These are phyloP conservation scores for Microcyclospora tardicrescens DNA, from an alignment of 2,329 filamentous ascomycete species.

Conservation along the genomic window DNA sequence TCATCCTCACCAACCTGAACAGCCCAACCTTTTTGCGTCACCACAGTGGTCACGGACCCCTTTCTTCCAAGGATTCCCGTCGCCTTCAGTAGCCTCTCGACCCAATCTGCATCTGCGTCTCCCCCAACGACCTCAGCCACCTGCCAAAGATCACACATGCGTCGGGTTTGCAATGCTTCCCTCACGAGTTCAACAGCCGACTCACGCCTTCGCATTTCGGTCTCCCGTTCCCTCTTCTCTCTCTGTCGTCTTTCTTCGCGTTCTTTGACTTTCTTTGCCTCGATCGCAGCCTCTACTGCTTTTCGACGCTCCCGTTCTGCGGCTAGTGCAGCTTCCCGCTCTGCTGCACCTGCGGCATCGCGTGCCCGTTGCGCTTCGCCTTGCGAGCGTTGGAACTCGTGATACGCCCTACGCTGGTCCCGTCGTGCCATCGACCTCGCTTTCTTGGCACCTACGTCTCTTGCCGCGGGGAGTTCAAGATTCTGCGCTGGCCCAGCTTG, in stretches of 20 bases:
- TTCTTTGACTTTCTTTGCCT: conserved; percentile 28
- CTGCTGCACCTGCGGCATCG: conserved; percentile 31
- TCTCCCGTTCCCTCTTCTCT: conserved; percentile 25
- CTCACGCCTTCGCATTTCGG: conserved; percentile 24
- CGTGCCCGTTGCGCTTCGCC: conserved; percentile 32
- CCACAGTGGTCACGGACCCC: conserved; percentile 23
- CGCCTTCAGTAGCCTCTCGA: conserved; percentile 31
- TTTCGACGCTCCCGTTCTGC: conserved; percentile 29
- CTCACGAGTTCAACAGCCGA: conserved; percentile 21
- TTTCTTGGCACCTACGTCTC: conserved; percentile 35
- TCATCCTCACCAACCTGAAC: conserved; percentile 27
- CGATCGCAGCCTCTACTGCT: conserved; percentile 30
- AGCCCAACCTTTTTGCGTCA: conserved; percentile 33
- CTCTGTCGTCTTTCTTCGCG: conserved; percentile 26
- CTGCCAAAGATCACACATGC: conserved; percentile 26
- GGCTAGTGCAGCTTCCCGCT: conserved; percentile 31
- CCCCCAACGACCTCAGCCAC: conserved; percentile 30
- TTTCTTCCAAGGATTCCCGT: conserved; percentile 24
- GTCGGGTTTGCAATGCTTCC: conserved; percentile 16
- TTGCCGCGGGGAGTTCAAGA: conserved; percentile 2
- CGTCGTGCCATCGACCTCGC: conserved; percentile 34
- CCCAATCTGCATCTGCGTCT: conserved; percentile 27
- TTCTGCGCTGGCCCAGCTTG: conserved; percentile 24
- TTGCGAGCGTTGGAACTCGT: conserved; percentile 38
- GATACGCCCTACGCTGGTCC: conserved; percentile 32